These are phyloP conservation scores for Parachlorella kessleri DNA, from an alignment of 139 green algal species.

Conservation along the genomic window DNA sequence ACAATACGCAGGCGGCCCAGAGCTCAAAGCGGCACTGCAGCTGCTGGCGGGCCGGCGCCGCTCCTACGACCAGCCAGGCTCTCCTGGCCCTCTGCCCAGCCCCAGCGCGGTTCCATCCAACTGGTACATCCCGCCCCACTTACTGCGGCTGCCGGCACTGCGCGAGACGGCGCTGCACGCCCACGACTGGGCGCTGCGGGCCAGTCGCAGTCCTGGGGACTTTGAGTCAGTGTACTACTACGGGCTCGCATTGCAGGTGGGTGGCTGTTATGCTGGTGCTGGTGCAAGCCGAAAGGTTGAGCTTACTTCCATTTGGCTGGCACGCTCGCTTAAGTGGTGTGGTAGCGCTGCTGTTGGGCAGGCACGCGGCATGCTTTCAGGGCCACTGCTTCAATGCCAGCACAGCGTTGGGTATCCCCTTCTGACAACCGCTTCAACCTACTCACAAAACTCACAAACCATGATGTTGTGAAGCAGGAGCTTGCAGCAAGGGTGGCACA, in stretches of 20 bases:
- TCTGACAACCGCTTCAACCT: not conserved
- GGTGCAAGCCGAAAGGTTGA: too few relatives aligned
- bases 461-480: conserved; percentile 45
- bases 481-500: conserved; percentile 33
- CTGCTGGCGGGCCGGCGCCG: not conserved
- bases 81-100: too few relatives aligned
- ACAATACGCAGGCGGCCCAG: not conserved
- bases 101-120: too few relatives aligned
- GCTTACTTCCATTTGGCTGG: too few relatives aligned
- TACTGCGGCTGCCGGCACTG: conserved; percentile 29
- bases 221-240: conserved; percentile 73
- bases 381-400: too few relatives aligned
- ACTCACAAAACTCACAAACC: not conserved
- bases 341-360: not conserved
- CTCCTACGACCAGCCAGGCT: too few relatives aligned
- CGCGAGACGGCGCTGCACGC: conserved; percentile 59
- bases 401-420: not conserved
- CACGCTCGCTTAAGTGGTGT: not conserved
- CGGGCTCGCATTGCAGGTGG: conserved; percentile 56
- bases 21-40: conserved; percentile 12
- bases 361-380: not conserved
- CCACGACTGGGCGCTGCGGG: conserved; percentile 34
- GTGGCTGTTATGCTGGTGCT: not conserved
- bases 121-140: conserved; percentile 22
- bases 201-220: conserved; percentile 11